A percentile compares a stretch with the other conserved stretches of the same genome.
These are phyloP conservation scores for Terana coerulea DNA, from an alignment of 768 basidiomycete genomes.

Conservation along the genomic window DNA sequence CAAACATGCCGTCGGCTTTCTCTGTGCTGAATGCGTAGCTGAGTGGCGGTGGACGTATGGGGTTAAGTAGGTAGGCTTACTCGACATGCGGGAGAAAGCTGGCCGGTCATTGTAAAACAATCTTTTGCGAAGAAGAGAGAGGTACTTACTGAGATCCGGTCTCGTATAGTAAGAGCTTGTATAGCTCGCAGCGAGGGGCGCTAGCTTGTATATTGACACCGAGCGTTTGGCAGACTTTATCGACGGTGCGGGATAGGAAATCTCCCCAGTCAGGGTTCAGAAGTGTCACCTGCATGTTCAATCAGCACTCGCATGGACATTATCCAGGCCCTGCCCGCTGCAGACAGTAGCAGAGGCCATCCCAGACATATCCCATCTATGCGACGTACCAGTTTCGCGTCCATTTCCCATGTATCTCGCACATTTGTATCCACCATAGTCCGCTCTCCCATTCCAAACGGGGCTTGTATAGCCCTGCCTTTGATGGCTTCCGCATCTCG, in stretches of 20 bases:
- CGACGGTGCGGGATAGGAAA: constrained; percentile 31
- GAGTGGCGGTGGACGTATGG: neutral
- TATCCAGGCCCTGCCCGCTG: too few species aligned
- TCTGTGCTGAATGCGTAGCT: constrained; percentile 33
- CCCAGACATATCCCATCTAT: neutral
- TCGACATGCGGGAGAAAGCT: constrained; percentile 45
- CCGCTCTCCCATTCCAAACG: constrained; percentile 41
- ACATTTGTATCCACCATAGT: constrained; percentile 42
- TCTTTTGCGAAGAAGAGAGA: neutral
- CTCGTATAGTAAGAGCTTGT: constrained; percentile 48
- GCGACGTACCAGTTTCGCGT: constrained; percentile 26
- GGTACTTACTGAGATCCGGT: constrained; percentile 45
- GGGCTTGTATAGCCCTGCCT: constrained; percentile 33
- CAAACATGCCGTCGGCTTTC: constrained; percentile 47
- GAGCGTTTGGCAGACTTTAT: constrained; percentile 31
- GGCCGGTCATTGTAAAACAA: too few species aligned
- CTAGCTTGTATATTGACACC: constrained; percentile 33
- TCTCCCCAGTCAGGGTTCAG: constrained; percentile 37
- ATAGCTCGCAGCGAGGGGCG: constrained; percentile 35
- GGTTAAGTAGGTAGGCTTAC: too few species aligned
- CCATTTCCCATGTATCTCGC: constrained; percentile 51
- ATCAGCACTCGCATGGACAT: neutral
- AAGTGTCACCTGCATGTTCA: constrained; percentile 31
- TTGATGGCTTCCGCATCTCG: constrained; percentile 39
- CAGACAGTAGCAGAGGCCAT: too few species aligned